Evolutionary conservation across 2,329 filamentous ascomycete genomes (phyloP).

Genomic region (Fusarium falciforme): DNA sequence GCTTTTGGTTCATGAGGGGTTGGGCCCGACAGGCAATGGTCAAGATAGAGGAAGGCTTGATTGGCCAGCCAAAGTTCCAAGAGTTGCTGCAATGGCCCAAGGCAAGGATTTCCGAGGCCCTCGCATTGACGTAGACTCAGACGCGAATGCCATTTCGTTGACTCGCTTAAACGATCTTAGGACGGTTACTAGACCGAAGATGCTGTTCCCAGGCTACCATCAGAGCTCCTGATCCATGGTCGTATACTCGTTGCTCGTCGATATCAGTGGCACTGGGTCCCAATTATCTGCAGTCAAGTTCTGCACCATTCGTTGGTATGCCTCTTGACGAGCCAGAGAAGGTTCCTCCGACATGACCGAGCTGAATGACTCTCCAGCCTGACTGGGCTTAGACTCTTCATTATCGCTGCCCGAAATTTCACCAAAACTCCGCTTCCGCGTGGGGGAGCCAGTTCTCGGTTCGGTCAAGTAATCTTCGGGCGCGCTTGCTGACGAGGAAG

Average conservation of each 20-base stretch:
- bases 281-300: constrained; percentile 46
- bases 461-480: background rate
- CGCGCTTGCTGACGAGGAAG: background rate
- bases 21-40: constrained; percentile 40
- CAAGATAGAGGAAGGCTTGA: constrained; percentile 33
- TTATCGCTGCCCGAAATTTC: constrained; percentile 9
- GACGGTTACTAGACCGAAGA: background rate
- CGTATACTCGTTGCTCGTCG: constrained; percentile 49
- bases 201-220: background rate
- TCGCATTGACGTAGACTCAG: constrained; percentile 6
- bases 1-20: constrained; percentile 43
- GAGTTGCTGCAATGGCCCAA: constrained; percentile 41
- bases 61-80: constrained; percentile 29
- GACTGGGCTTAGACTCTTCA: background rate
- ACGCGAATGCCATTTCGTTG: background rate
- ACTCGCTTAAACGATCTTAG: background rate
- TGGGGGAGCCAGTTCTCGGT: background rate
- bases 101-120: constrained; percentile 25
- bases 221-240: constrained; percentile 49
- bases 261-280: constrained; percentile 49
- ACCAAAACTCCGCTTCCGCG: constrained; percentile 37
- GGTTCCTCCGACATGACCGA: constrained; percentile 26
- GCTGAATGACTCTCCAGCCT: constrained; percentile 15
- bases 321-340: constrained; percentile 46
- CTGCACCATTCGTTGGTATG: constrained; percentile 49